These are phyloP conservation scores for Bryoglossum gracile DNA, from an alignment of 495 filamentous ascomycete genomes.

Conservation along the genomic window DNA sequence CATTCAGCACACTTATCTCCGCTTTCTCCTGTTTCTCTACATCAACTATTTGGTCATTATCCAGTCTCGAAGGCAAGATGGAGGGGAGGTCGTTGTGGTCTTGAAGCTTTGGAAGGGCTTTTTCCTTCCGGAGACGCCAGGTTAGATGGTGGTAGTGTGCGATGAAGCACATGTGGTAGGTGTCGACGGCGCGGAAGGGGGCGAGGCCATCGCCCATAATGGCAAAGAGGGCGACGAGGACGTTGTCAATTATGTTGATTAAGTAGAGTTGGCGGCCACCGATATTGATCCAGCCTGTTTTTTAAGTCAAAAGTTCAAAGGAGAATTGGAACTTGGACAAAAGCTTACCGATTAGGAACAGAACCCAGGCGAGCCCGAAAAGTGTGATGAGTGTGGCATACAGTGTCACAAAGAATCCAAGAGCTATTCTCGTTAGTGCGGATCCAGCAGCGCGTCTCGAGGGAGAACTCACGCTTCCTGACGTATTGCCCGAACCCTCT, in stretches of 20 bases:
- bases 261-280: conserved; percentile 59
- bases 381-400: conserved; percentile 76
- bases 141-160: conserved; percentile 56
- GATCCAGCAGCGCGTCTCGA: neutral
- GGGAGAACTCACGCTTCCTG: conserved; percentile 38
- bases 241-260: conserved; percentile 69
- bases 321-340: conserved; percentile 4
- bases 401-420: conserved; percentile 69
- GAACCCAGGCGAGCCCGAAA: conserved; percentile 75
- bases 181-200: conserved; percentile 70
- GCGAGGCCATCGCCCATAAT: conserved; percentile 71
- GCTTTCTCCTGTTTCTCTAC: conserved; percentile 32
- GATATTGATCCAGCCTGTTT: conserved; percentile 67
- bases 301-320: conserved; percentile 14
- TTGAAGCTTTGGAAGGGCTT: conserved; percentile 52
- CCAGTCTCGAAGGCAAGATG: conserved; percentile 35
- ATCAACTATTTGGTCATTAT: conserved; percentile 40
- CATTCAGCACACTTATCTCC: conserved; percentile 49
- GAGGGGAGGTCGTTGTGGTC: conserved; percentile 67
- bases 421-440: conserved; percentile 31
- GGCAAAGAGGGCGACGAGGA: conserved; percentile 70
- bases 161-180: conserved; percentile 50
- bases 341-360: conserved; percentile 60
- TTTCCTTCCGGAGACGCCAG: conserved; percentile 59
- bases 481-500: conserved; percentile 70